Evolutionary conservation across 805 yeast genomes (phyloP).

Genomic region (Yarrowia keelungensis): DNA sequence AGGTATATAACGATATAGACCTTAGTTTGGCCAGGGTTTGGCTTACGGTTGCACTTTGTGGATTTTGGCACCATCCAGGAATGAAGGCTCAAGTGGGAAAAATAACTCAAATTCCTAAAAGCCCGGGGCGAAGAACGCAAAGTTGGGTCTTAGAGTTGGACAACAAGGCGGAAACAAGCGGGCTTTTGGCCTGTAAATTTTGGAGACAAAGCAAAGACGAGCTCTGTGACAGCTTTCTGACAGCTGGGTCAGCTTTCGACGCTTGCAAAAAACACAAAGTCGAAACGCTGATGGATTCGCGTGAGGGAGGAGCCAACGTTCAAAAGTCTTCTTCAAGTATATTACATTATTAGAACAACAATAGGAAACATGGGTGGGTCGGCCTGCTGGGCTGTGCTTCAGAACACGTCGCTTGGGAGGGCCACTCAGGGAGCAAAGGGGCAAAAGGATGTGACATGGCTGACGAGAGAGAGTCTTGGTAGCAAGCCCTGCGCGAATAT

Average conservation of each 20-base stretch:
- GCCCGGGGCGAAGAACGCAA: conserved; percentile 35
- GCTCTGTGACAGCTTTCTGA: neutral
- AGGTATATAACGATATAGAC: conserved; percentile 19
- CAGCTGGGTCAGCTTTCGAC: too few species aligned
- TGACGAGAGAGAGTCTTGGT: too few species aligned
- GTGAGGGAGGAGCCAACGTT: conserved; percentile 15
- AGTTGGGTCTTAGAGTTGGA: conserved; percentile 11
- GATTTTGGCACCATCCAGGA: conserved; percentile 23
- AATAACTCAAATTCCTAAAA: conserved; percentile 21
- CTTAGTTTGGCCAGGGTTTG: conserved; percentile 15
- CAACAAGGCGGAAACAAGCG: conserved; percentile 26
- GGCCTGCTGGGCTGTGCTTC: neutral
- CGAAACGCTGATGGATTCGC: conserved; percentile 9
- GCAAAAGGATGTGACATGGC: too few species aligned
- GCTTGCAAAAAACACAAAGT: neutral
- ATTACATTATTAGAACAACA: neutral
- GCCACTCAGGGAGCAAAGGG: neutral
- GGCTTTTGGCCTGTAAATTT: conserved; percentile 4
- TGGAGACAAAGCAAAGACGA: conserved; percentile 20
- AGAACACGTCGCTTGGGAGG: too few species aligned
- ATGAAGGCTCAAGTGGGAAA: conserved; percentile 26
- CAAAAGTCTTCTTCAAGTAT: too few species aligned
- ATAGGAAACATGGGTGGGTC: conserved; percentile 13
- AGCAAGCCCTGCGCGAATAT: conserved; percentile 25
- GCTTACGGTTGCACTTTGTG: neutral